Evolutionary conservation across 1,284 basidiomycete genomes (phyloP).

Genomic region (Moesziomyces antarcticus): DNA sequence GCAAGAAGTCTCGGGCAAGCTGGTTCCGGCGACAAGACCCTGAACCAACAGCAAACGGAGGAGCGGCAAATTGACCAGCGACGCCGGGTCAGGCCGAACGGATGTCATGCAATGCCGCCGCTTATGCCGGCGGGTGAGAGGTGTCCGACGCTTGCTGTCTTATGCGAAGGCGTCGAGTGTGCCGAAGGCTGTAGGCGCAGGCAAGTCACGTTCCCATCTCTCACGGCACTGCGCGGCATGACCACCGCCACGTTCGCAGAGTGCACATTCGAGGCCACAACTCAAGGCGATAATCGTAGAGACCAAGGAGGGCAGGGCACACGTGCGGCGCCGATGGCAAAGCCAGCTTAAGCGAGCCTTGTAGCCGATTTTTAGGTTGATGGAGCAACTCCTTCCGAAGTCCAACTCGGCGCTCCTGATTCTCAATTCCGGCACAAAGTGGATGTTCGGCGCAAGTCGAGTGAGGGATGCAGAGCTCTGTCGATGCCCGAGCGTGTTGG

Average conservation of each 20-base stretch:
- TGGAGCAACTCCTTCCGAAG: slow-evolving; percentile 15
- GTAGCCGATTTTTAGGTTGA: slow-evolving; percentile 25
- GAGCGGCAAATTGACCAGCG: not conserved
- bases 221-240: no score
- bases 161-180: no score
- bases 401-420: no score
- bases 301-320: not conserved
- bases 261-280: no score
- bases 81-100: not conserved
- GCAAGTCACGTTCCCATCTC: no score
- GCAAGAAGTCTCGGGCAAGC: not conserved
- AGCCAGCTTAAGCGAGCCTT: slow-evolving; percentile 4
- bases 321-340: not conserved
- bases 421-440: no score
- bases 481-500: no score
- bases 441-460: no score
- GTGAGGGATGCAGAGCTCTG: no score
- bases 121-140: slow-evolving; percentile 1
- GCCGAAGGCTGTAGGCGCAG: no score
- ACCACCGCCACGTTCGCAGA: not conserved
- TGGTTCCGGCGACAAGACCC: not conserved
- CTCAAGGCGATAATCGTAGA: no score
- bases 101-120: not conserved
- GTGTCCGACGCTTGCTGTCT: not conserved
- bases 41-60: not conserved